Evolutionary conservation across 2,329 filamentous ascomycete species (phyloP).

Genomic region (Calonectria pseudoturangicola): DNA sequence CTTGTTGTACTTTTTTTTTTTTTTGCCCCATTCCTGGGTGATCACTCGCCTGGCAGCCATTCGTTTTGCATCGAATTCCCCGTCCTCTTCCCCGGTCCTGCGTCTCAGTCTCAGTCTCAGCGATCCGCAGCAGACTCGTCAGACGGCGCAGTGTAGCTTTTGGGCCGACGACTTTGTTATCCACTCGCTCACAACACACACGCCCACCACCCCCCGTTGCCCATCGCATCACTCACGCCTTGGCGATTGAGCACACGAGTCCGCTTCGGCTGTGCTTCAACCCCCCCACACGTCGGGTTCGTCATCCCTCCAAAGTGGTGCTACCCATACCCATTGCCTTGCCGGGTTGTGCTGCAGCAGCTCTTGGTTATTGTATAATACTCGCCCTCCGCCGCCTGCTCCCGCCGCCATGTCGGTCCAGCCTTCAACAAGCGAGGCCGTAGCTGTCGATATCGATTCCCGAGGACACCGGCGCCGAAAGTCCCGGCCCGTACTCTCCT

Average conservation of each 20-base stretch:
- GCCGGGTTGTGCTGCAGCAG: not conserved
- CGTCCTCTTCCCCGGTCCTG: not conserved
- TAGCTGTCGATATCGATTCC: constrained; percentile 27
- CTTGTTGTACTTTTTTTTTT: not conserved
- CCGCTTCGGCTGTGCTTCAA: not conserved
- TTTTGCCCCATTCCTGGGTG: constrained; percentile 5
- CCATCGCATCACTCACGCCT: constrained; percentile 9
- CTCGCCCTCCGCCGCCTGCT: not conserved
- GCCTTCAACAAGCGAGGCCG: constrained; percentile 36
- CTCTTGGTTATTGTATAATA: constrained; percentile 15
- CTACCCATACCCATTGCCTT: not conserved
- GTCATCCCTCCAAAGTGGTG: constrained; percentile 18
- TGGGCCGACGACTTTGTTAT: not conserved
- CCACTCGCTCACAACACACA: not conserved
- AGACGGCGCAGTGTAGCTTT: constrained; percentile 19
- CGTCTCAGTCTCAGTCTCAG: constrained; percentile 20
- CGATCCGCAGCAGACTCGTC: constrained; percentile 5
- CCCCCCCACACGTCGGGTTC: constrained; percentile 24
- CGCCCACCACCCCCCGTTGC: not conserved
- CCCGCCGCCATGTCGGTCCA: constrained; percentile 26
- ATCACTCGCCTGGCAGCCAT: constrained; percentile 12
- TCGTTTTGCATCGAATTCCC: constrained; percentile 17
- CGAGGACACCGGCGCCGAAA: constrained; percentile 41
- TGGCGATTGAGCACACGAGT: not conserved
- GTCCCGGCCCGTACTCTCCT: constrained; percentile 29